Evolutionary conservation across 768 basidiomycete species (phyloP).

Genomic region (Pleurotus djamor): DNA sequence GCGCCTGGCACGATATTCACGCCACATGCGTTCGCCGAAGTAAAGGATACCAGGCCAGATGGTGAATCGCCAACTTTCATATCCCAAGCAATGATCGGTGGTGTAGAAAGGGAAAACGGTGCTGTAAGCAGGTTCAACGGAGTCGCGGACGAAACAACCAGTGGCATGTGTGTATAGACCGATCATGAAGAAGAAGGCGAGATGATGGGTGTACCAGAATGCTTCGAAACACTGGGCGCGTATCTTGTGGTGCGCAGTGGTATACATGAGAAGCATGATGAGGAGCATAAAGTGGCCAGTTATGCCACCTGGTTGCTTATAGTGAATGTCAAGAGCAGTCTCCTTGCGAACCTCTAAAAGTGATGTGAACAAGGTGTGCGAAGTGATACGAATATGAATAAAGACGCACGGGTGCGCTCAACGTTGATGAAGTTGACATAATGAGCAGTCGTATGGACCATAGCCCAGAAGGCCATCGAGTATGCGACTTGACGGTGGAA

Average conservation of each 20-base stretch:
- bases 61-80: conserved; percentile 86
- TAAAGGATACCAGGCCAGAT: conserved; percentile 93
- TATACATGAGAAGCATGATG: conserved; percentile 91
- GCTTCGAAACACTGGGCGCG: conserved; percentile 90
- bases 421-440: conserved; percentile 94
- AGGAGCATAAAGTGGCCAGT: conserved; percentile 96
- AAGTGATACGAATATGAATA: not conserved
- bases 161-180: conserved; percentile 88
- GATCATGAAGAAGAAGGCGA: conserved; percentile 93
- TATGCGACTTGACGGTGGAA: conserved; percentile 95
- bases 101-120: conserved; percentile 83
- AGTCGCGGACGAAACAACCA: conserved; percentile 93
- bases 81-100: conserved; percentile 86
- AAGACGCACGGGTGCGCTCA: conserved; percentile 73
- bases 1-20: conserved; percentile 78
- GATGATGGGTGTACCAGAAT: conserved; percentile 97
- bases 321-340: conserved; percentile 81
- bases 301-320: conserved; percentile 86
- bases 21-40: conserved; percentile 82
- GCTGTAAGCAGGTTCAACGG: conserved; percentile 68
- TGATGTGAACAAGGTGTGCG: not conserved
- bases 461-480: conserved; percentile 89
- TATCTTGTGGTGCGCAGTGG: conserved; percentile 87
- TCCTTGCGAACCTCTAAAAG: conserved; percentile 74
- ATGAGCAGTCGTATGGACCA: conserved; percentile 92